These are phyloP conservation scores for Leccinum fibrillosum DNA, from an alignment of 768 basidiomycete species.

Conservation along the genomic window DNA sequence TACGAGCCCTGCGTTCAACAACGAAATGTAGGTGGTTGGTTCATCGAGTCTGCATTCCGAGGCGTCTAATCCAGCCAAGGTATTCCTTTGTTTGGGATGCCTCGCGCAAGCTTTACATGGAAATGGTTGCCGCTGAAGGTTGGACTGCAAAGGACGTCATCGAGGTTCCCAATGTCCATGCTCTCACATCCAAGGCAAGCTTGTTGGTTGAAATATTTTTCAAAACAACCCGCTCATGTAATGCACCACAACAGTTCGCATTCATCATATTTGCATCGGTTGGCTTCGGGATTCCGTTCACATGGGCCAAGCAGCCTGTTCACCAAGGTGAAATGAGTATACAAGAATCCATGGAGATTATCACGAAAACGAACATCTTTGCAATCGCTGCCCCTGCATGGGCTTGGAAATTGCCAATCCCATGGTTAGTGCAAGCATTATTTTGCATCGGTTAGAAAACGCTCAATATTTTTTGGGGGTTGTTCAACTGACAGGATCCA, in stretches of 20 bases:
- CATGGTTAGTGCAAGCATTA: constrained; percentile 5
- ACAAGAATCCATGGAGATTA: constrained; percentile 19
- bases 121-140: constrained; percentile 17
- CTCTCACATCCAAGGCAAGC: constrained; percentile 20
- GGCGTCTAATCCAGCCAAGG: constrained; percentile 6
- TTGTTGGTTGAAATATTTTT: not conserved
- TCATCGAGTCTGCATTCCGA: not conserved
- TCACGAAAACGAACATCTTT: constrained; percentile 12
- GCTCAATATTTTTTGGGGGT: not conserved
- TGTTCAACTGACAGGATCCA: constrained; percentile 13
- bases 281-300: constrained; percentile 24
- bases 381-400: constrained; percentile 18
- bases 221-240: not conserved
- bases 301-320: constrained; percentile 16
- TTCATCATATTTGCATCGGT: constrained; percentile 22
- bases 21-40: constrained; percentile 17
- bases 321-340: constrained; percentile 17
- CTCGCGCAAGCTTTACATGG: constrained; percentile 16
- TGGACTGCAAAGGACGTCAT: constrained; percentile 16
- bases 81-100: constrained; percentile 22
- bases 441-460: not conserved
- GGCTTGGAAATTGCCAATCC: constrained; percentile 23
- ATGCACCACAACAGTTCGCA: constrained; percentile 11
- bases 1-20: constrained; percentile 21
- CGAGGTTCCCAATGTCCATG: constrained; percentile 13